Conservation (phyloP, 2,329 filamentous ascomycete genomes). For the Fusarium sp. region DNA sequence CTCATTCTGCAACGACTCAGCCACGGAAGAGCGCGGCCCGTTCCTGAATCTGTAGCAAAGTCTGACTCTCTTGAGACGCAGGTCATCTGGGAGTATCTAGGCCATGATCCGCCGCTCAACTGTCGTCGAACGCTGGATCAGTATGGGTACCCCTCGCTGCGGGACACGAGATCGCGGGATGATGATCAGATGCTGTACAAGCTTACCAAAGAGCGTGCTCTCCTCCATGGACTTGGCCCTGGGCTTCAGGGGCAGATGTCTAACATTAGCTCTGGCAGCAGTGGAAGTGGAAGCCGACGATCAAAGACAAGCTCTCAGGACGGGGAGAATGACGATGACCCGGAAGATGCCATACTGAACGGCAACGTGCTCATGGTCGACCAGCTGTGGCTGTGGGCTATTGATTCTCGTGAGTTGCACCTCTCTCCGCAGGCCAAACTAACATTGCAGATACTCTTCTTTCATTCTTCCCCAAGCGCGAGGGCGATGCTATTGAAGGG, state of each 20-base stretch:
- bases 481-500: conserved; percentile 65
- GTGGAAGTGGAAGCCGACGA: conserved; percentile 43
- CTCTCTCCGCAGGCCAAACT: not conserved
- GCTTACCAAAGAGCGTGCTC: conserved; percentile 62
- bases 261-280: conserved; percentile 43
- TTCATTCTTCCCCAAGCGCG: conserved; percentile 66
- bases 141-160: conserved; percentile 70
- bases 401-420: conserved; percentile 60
- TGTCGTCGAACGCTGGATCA: conserved; percentile 71
- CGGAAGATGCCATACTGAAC: conserved; percentile 56
- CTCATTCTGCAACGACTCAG: conserved; percentile 63
- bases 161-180: conserved; percentile 69
- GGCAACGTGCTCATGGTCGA: conserved; percentile 75
- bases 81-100: conserved; percentile 72
- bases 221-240: conserved; percentile 35
- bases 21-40: conserved; percentile 66
- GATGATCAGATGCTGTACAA: conserved; percentile 77
- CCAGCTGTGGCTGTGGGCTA: conserved; percentile 71
- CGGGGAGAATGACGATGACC: conserved; percentile 48
- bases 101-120: conserved; percentile 70
- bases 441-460: conserved; percentile 57
- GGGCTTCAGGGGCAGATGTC: conserved; percentile 48
- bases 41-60: conserved; percentile 64
- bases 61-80: conserved; percentile 67
- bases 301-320: conserved; percentile 47